Percentiles rank a stretch among this genome's conserved stretches.
Conservation (phyloP, 495 filamentous ascomycete species). For the Trypethelium eluteriae region DNA sequence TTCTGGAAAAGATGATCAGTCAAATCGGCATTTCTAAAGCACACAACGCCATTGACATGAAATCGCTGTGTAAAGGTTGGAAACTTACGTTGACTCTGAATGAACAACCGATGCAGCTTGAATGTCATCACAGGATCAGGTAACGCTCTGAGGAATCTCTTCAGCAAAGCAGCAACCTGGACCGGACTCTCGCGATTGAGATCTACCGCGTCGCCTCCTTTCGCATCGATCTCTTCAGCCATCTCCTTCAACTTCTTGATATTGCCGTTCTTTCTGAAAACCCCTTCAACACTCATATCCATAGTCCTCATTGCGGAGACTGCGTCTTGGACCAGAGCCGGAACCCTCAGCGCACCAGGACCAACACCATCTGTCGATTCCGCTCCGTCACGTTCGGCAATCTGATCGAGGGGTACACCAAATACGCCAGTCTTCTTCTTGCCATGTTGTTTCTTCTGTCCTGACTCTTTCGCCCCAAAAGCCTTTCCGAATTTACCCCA, state of each 20-base stretch:
- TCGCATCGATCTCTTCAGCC: conserved; percentile 71
- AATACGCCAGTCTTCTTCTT: conserved; percentile 92
- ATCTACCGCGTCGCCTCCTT: conserved; percentile 72
- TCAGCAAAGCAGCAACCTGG: conserved; percentile 87
- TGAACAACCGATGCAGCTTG: conserved; percentile 86
- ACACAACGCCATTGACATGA: neutral
- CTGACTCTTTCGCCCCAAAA: conserved; percentile 67
- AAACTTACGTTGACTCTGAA: conserved; percentile 71
- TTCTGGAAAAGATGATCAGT: conserved; percentile 46
- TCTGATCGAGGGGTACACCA: conserved; percentile 72
- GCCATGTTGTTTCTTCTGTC: conserved; percentile 49
- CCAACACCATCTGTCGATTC: conserved; percentile 95
- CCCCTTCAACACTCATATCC: conserved; percentile 98
- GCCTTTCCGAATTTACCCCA: conserved; percentile 97
- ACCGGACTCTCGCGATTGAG: conserved; percentile 78
- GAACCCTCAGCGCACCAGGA: conserved; percentile 79
- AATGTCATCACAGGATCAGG: conserved; percentile 92
- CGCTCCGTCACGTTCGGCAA: conserved; percentile 87
- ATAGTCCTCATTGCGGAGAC: conserved; percentile 92
- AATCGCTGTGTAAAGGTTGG: neutral
- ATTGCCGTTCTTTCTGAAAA: conserved; percentile 98
- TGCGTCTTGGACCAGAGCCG: conserved; percentile 82
- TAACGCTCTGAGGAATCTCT: conserved; percentile 90
- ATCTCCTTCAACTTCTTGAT: conserved; percentile 83
- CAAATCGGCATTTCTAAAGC: neutral